Evolutionary conservation across 768 basidiomycete genomes (phyloP).

Genomic region (Mycena galericulata): DNA sequence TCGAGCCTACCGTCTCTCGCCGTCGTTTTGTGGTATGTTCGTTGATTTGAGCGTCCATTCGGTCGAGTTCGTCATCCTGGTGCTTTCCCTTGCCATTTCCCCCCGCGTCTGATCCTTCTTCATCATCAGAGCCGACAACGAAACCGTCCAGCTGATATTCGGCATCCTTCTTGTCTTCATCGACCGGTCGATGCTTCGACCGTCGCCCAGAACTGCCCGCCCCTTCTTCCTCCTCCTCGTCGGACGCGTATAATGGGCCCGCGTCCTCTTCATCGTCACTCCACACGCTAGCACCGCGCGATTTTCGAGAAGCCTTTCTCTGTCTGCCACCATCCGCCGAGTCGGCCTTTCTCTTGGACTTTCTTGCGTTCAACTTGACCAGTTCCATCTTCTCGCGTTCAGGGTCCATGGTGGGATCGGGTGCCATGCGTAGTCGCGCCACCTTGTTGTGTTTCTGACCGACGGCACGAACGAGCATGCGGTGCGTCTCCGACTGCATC

Average conservation of each 20-base stretch:
- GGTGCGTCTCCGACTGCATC: constrained; percentile 92
- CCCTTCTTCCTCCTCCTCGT: constrained; percentile 69
- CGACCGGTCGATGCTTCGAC: constrained; percentile 59
- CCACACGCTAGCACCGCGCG: constrained; percentile 57
- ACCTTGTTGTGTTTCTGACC: constrained; percentile 88
- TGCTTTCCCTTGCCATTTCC: constrained; percentile 55
- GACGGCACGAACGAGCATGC: constrained; percentile 88
- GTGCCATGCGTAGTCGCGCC: constrained; percentile 81
- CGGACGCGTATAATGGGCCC: constrained; percentile 61
- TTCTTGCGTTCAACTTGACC: constrained; percentile 72
- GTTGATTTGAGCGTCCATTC: constrained; percentile 74
- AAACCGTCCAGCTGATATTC: constrained; percentile 90
- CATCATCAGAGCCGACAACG: constrained; percentile 82
- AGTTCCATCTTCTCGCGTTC: constrained; percentile 80
- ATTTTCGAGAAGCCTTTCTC: constrained; percentile 57
- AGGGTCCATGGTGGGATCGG: constrained; percentile 82
- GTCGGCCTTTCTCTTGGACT: constrained; percentile 69
- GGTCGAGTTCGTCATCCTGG: constrained; percentile 64
- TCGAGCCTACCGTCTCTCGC: constrained; percentile 44
- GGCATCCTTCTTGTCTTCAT: constrained; percentile 66
- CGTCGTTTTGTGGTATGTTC: constrained; percentile 64
- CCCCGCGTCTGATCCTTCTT: constrained; percentile 57
- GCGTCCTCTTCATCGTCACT: constrained; percentile 79
- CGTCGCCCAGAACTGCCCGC: constrained; percentile 51
- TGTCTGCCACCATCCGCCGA: constrained; percentile 63